Percentiles rank a stretch among this genome's conserved stretches.
These are phyloP conservation scores for Plantago coronopus DNA, from an alignment of 305 asterid species.

Conservation along the genomic window DNA sequence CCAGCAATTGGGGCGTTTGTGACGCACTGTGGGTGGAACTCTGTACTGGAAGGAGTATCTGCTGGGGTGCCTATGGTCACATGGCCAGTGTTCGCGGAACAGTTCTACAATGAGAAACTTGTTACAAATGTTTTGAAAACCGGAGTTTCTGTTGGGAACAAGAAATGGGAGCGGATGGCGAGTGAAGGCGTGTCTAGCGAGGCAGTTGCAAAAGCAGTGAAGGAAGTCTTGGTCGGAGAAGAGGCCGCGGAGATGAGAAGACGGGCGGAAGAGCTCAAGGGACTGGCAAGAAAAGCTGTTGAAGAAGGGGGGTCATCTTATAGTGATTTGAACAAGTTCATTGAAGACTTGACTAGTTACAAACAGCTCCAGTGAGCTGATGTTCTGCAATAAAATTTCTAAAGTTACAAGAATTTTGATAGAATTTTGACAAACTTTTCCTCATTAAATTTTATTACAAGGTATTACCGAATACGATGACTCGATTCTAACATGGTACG, in stretches of 20 bases:
- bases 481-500: too few species aligned
- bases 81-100: background rate
- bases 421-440: too few species aligned
- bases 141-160: slow-evolving; percentile 29
- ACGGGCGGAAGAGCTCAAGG: slow-evolving; percentile 27
- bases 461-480: too few species aligned
- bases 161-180: slow-evolving; percentile 24
- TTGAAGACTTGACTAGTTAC: slow-evolving; percentile 30
- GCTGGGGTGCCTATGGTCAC: background rate
- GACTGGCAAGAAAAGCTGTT: slow-evolving; percentile 43
- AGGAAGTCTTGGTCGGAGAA: slow-evolving; percentile 31
- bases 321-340: slow-evolving; percentile 30
- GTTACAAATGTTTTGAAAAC: slow-evolving; percentile 23
- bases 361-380: background rate
- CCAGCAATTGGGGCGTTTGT: slow-evolving; percentile 36
- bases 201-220: slow-evolving; percentile 39
- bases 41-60: too few species aligned
- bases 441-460: too few species aligned
- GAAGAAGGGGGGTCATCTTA: slow-evolving; percentile 64
- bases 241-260: slow-evolving; percentile 35
- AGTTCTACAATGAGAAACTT: slow-evolving; percentile 4
- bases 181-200: slow-evolving; percentile 42
- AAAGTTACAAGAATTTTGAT: too few species aligned
- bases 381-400: too few species aligned
- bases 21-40: slow-evolving; percentile 59